Conservation (phyloP, 495 filamentous ascomycete genomes). For the Umbilicaria muhlenbergii region DNA sequence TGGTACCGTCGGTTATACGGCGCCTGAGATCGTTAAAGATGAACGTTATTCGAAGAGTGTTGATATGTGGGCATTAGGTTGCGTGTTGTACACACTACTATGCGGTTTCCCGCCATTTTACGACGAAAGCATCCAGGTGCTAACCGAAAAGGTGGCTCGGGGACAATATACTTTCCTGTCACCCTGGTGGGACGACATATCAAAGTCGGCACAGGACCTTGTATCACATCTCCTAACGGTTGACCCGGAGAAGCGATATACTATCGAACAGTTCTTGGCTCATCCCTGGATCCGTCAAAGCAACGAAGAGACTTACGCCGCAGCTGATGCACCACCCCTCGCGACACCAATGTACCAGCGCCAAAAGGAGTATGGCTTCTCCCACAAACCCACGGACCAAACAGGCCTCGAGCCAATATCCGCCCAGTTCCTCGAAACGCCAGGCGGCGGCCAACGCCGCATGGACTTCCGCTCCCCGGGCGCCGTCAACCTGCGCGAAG, state of each 20-base stretch:
- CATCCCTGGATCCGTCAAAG: slow-evolving; percentile 82
- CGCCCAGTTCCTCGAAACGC: slow-evolving; percentile 37
- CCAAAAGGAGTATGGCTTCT: slow-evolving; percentile 28
- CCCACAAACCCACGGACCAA: slow-evolving; percentile 12
- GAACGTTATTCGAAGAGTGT: slow-evolving; percentile 97
- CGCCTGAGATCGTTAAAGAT: slow-evolving; percentile 98
- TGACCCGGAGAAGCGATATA: slow-evolving; percentile 81
- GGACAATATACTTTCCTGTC: slow-evolving; percentile 97
- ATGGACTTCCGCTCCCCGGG: slow-evolving; percentile 95
- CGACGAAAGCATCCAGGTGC: slow-evolving; percentile 90
- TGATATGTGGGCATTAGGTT: slow-evolving; percentile 98
- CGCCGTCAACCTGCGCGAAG: slow-evolving; percentile 86
- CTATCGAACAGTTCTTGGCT: slow-evolving; percentile 70
- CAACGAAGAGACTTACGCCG: slow-evolving; percentile 61
- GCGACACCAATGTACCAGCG: slow-evolving; percentile 47
- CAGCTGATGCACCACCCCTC: slow-evolving; percentile 59
- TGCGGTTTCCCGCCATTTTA: slow-evolving; percentile 98
- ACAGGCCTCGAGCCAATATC: slow-evolving; percentile 31
- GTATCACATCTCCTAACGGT: slow-evolving; percentile 88
- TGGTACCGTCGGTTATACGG: slow-evolving; percentile 94
- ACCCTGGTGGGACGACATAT: slow-evolving; percentile 99
- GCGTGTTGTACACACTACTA: slow-evolving; percentile 89
- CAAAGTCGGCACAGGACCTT: slow-evolving; percentile 84
- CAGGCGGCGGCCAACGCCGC: slow-evolving; percentile 40
- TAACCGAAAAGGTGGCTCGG: slow-evolving; percentile 93